These are phyloP conservation scores for Penicillium sp. DNA, from an alignment of 2,329 filamentous ascomycete genomes.

Conservation along the genomic window DNA sequence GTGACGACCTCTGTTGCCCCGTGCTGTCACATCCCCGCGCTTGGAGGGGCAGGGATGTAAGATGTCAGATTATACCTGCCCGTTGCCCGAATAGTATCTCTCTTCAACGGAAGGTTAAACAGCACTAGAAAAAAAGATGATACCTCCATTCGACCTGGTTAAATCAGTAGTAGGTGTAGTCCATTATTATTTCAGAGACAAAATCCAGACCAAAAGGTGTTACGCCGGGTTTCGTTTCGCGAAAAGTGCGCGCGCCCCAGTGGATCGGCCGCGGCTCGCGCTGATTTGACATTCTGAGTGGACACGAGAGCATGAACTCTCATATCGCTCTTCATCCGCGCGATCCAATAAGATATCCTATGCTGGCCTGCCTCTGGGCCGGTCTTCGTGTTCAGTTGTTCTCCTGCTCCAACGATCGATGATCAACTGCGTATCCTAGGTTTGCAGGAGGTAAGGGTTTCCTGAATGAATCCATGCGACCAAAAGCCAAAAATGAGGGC, in stretches of 20 bases:
- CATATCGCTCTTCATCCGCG: constrained; percentile 8
- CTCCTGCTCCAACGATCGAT: neutral
- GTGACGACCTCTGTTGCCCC: constrained; percentile 9
- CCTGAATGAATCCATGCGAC: constrained; percentile 4
- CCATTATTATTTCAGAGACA: neutral
- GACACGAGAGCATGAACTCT: constrained; percentile 16
- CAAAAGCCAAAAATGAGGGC: neutral
- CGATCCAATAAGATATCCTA: constrained; percentile 11
- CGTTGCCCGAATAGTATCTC: neutral
- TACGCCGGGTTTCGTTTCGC: constrained; percentile 19
- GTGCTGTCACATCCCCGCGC: constrained; percentile 18
- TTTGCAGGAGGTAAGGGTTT: neutral
- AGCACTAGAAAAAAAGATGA: neutral
- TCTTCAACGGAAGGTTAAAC: neutral
- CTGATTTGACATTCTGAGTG: constrained; percentile 19
- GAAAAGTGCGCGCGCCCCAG: constrained; percentile 19
- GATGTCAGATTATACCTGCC: neutral
- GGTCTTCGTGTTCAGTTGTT: constrained; percentile 3
- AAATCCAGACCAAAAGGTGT: constrained; percentile 12
- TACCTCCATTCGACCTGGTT: neutral
- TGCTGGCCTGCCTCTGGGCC: neutral
- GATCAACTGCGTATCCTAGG: neutral
- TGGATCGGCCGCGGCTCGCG: constrained; percentile 19
- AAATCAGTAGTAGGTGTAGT: neutral
- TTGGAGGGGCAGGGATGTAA: neutral